Percentiles rank a stretch among this genome's conserved stretches.
Evolutionary conservation across 2,329 filamentous ascomycete species (phyloP).

Genomic region (Nannizzia gypsea): DNA sequence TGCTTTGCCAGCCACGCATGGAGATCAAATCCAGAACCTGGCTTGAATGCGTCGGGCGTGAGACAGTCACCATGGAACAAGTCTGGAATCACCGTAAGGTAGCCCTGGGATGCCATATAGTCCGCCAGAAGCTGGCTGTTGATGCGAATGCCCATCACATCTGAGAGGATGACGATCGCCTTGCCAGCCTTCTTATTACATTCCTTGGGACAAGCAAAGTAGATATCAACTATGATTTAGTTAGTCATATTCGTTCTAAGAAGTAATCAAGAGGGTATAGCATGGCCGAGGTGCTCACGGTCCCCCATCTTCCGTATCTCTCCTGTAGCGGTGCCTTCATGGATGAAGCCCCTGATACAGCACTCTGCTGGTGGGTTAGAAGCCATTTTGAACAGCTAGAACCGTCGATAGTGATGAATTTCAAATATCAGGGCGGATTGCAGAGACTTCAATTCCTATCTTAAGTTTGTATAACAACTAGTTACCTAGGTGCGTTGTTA

Average conservation of each 20-base stretch:
- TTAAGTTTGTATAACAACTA: no score
- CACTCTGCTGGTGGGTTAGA: slow-evolving; percentile 40
- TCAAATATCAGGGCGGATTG: not conserved
- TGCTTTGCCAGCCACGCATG: slow-evolving; percentile 40
- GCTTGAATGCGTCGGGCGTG: slow-evolving; percentile 36
- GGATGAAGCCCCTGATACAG: slow-evolving; percentile 40
- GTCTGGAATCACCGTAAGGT: slow-evolving; percentile 57
- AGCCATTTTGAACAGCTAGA: slow-evolving; percentile 31
- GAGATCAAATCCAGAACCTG: slow-evolving; percentile 31
- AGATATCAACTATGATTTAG: slow-evolving; percentile 39
- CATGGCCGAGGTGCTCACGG: slow-evolving; percentile 24
- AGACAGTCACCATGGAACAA: slow-evolving; percentile 55
- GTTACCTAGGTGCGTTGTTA: no score
- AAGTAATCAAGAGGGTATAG: not conserved
- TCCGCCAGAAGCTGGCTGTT: slow-evolving; percentile 59
- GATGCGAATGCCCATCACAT: slow-evolving; percentile 48
- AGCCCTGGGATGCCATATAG: slow-evolving; percentile 62
- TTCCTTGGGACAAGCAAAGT: slow-evolving; percentile 42
- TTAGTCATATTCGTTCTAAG: no score
- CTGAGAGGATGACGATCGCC: slow-evolving; percentile 46
- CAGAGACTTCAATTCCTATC: not conserved
- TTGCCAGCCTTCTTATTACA: slow-evolving; percentile 40
- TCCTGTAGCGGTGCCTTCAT: slow-evolving; percentile 39
- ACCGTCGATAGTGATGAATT: not conserved
- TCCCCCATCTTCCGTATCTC: slow-evolving; percentile 38